These are phyloP conservation scores for Paradendryphiella salina DNA, from an alignment of 2,329 filamentous ascomycete genomes.

Conservation along the genomic window DNA sequence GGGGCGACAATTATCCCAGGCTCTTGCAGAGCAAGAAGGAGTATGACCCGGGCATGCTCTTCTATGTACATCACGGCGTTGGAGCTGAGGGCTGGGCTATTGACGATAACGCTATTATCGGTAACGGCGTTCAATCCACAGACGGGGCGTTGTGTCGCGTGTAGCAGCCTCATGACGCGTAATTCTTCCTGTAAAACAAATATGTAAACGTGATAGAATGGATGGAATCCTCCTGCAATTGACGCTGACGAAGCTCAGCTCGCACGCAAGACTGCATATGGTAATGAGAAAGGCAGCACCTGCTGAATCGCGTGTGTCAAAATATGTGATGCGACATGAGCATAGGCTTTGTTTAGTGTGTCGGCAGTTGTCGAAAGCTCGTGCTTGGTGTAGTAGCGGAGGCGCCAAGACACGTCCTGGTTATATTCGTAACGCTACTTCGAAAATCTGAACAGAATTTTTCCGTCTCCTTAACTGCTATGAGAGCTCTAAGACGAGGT, in stretches of 20 bases:
- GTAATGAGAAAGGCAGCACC: neutral
- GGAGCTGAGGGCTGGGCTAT: slow-evolving; percentile 40
- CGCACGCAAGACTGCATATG: neutral
- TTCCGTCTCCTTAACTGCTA: neutral
- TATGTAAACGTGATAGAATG: slow-evolving; percentile 3
- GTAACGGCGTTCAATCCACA: slow-evolving; percentile 38
- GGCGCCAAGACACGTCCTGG: neutral
- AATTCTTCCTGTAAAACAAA: slow-evolving; percentile 3
- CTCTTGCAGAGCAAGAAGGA: slow-evolving; percentile 36
- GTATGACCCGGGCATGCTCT: slow-evolving; percentile 38
- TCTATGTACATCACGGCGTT: slow-evolving; percentile 40
- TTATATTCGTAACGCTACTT: neutral
- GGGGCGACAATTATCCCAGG: slow-evolving; percentile 41
- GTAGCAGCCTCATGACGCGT: slow-evolving; percentile 4
- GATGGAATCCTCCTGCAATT: neutral
- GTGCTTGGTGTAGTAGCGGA: neutral
- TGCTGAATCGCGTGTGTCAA: slow-evolving; percentile 4
- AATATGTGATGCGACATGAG: slow-evolving; percentile 1
- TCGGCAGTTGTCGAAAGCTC: slow-evolving; percentile 6
- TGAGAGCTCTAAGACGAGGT: slow-evolving; percentile 1
- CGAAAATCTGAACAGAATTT: too few relatives aligned
- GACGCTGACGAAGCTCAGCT: neutral
- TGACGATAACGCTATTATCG: slow-evolving; percentile 33
- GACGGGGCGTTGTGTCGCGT: slow-evolving; percentile 36
- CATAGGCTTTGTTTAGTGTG: neutral